These are phyloP conservation scores for Mucor mucedo DNA, from an alignment of 371 early-diverging fungal genomes.

Conservation along the genomic window DNA sequence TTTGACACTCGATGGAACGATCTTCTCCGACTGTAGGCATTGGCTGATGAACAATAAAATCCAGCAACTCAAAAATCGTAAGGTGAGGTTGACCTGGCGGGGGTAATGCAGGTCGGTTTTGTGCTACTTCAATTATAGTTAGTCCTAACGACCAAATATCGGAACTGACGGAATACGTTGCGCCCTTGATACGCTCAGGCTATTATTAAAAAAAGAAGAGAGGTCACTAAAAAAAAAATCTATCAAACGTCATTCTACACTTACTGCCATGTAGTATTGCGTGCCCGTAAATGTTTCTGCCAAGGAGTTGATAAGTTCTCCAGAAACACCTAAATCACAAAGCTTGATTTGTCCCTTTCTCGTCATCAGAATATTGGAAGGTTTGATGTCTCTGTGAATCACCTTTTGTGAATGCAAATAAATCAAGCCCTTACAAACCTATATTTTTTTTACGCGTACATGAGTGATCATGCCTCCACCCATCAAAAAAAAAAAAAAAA, in stretches of 20 bases:
- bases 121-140: slow-evolving; percentile 91
- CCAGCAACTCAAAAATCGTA: slow-evolving; percentile 89
- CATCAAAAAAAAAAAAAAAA: not conserved
- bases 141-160: slow-evolving; percentile 97
- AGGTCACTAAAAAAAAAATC: too few relatives aligned
- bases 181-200: slow-evolving; percentile 97
- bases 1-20: slow-evolving; percentile 72
- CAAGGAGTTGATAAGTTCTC: slow-evolving; percentile 87
- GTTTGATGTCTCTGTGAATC: slow-evolving; percentile 96
- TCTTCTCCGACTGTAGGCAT: slow-evolving; percentile 75
- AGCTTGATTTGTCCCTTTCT: slow-evolving; percentile 90
- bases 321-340: slow-evolving; percentile 96
- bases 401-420: slow-evolving; percentile 79
- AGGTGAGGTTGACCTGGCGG: slow-evolving; percentile 67
- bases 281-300: slow-evolving; percentile 97
- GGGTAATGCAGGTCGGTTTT: slow-evolving; percentile 88
- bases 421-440: slow-evolving; percentile 81
- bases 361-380: slow-evolving; percentile 89
- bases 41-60: slow-evolving; percentile 90
- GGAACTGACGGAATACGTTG: slow-evolving; percentile 85
- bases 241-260: slow-evolving; percentile 24
- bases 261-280: slow-evolving; percentile 94
- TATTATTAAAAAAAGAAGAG: slow-evolving; percentile 32
- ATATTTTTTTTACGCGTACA: not conserved
- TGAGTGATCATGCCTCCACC: too few relatives aligned